Base-by-base conservation (phyloP, 495 filamentous ascomycete genomes). In the Rhypophila decipiens region DNA sequence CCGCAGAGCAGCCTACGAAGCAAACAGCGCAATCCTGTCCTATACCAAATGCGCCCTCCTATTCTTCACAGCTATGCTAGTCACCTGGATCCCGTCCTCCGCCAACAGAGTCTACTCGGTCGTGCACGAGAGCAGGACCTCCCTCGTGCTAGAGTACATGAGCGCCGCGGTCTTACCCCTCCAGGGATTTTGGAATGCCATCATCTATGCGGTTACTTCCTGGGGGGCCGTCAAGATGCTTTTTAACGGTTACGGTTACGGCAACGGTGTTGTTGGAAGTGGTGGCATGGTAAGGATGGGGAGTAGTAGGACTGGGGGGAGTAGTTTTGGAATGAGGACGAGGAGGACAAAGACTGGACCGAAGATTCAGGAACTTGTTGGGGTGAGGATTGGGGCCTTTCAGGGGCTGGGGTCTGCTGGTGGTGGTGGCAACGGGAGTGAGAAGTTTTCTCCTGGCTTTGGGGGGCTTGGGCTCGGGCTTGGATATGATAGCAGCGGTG, bases 21-120 rank as follows among this genome's bases (percentile, higher is more conserved):
- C 66, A 1, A 70, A 70, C 54, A 72, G 65, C 39, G 82, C 80
- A 3, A 80, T 83, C 2, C 90, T 83, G 83, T 80, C 82, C 0
- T 95, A 93, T 60, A 83, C 79, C 39, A 90, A 90, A 48, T 90
- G 86, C 45, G 83, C 88, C 0, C 77, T 91, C 56, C 71, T 94
- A n/a, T 94, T 93, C 70, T 94, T 94, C 60, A 71, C 83, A 11
- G 86, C 86, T 0, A 72, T 95, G 42, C 70, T 90, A 31, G 77
- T 91, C 31, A 90, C 87, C 17, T 95, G 89, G 88, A 80, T 90
- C 4, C 89, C 89, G 1, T 90, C 87, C 1, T 86, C 83, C 17
- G 73, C 82, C 46, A 94, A 94, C 61, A 75, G 89, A 18, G 76
- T 90, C 20, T 90, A 87, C 64, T 77, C 76, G 13, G 59, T 90